These are phyloP conservation scores for Trichosanthes truncata DNA, from an alignment of 306 rosid genomes.

Conservation along the genomic window DNA sequence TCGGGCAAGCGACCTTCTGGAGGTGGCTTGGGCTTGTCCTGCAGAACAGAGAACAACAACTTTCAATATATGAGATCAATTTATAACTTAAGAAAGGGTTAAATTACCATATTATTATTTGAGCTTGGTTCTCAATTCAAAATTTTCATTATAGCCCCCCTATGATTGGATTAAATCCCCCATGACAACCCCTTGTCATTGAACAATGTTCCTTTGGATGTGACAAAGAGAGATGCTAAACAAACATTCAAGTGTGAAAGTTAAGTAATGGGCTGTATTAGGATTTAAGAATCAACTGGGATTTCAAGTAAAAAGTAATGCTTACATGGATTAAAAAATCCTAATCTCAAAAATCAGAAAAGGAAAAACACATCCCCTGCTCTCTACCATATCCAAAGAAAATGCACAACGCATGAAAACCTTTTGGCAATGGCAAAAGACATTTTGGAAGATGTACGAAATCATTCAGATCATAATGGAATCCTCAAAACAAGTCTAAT, in stretches of 20 bases:
- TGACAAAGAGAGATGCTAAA: background rate
- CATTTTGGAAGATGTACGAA: background rate
- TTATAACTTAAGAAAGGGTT: background rate
- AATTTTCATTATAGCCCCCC: too few species aligned
- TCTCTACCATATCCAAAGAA: background rate
- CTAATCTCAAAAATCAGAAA: background rate
- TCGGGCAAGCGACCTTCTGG: slow-evolving; percentile 95
- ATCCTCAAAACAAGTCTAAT: background rate
- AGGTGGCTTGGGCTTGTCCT: slow-evolving; percentile 81
- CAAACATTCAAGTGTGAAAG: too few species aligned
- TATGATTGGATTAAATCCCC: background rate
- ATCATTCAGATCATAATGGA: background rate
- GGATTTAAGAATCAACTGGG: background rate
- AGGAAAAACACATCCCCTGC: background rate
- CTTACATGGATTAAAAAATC: background rate
- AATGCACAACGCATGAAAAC: background rate
- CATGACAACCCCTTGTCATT: too few species aligned
- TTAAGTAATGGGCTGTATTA: background rate
- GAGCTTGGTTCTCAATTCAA: background rate
- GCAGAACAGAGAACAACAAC: background rate
- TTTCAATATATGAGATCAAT: background rate
- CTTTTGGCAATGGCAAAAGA: background rate
- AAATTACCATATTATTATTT: background rate
- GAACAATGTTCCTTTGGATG: background rate
- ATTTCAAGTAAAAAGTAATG: background rate